Evolutionary conservation across 768 basidiomycete species (phyloP), one percentile per base, ranked within the genome.

Genomic region (Kwoniella dejecticola): DNA sequence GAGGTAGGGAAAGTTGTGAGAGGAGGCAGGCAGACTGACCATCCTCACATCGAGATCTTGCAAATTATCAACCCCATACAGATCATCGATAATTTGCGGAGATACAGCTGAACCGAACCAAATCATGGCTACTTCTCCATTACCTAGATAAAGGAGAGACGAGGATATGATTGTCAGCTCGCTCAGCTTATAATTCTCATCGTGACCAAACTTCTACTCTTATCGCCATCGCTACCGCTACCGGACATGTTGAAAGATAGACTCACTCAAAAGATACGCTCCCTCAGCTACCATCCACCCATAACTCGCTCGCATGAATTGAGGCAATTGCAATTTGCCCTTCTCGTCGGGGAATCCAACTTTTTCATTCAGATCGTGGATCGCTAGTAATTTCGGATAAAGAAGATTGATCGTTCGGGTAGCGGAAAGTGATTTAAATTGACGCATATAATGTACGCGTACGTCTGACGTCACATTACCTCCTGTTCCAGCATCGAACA

Each of bases 391-490:
- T 21, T 87, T 85, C 5, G 96, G 96, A 78, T 98, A 98, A 13
- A 98, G 83, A 66, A 89, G 82, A 60, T 86, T 86, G 76, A 95
- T 85, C 10, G 88, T 83, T 36, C 81, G 81, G 17, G 88, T 85
- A 10, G 89, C 85, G 53, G 85, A 82, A 82, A 88, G 85, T 0
- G 86, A 85, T 63, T 86, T 83, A 48, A 96, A 82, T 67, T 85
- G 84, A 65, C 93, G 89, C 50, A 87, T 86, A 71, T 88, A 84
- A 72, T 88, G 89, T 67, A 92, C 91, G 52, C 96, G 88, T 11
- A 94, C 91, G 70, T 98, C 96, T n/a, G 92, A 88, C 5, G 89
- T 87, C 49, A 99, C 93, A 68, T 85, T 87, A 15, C 89, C 86
- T 46, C 87, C 92, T 94, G 24, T n/a, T 1, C 24, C 71, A 23